Evolutionary conservation across 257 asterid genomes (phyloP).

Genomic region (Parsonsia alboflavescens): DNA sequence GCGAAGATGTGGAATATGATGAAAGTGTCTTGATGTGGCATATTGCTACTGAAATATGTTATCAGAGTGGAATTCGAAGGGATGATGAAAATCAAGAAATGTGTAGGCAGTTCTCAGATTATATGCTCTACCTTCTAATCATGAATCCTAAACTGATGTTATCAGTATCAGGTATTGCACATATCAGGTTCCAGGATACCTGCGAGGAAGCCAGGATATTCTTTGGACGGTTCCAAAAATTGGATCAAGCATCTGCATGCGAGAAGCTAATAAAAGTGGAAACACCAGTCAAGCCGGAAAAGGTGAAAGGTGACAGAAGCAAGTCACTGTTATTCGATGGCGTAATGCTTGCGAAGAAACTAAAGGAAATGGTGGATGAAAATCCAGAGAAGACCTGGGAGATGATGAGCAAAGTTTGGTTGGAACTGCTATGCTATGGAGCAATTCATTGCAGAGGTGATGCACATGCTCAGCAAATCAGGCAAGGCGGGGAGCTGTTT

Average conservation of each 20-base stretch:
- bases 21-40: slow-evolving; percentile 46
- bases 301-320: slow-evolving; percentile 40
- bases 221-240: background rate
- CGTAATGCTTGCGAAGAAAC: slow-evolving; percentile 29
- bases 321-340: slow-evolving; percentile 43
- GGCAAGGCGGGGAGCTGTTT: slow-evolving; percentile 33
- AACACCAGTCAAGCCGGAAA: slow-evolving; percentile 25
- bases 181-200: slow-evolving; percentile 45
- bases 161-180: slow-evolving; percentile 40
- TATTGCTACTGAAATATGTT: slow-evolving; percentile 50
- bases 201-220: slow-evolving; percentile 35
- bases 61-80: background rate
- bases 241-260: slow-evolving; percentile 4
- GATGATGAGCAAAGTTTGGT: slow-evolving; percentile 33
- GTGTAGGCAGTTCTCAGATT: slow-evolving; percentile 34
- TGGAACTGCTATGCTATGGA: slow-evolving; percentile 30
- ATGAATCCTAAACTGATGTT: slow-evolving; percentile 45
- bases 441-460: slow-evolving; percentile 26
- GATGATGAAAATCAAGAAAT: background rate
- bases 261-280: background rate
- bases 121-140: slow-evolving; percentile 43
- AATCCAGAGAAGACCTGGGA: slow-evolving; percentile 18
- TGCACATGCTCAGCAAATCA: slow-evolving; percentile 29
- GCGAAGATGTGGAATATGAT: slow-evolving; percentile 33
- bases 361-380: background rate